A percentile compares a stretch with the other conserved stretches of the same genome.
Conservation (phyloP, 228 moss, liverwort and hornwort genomes). For the Sphagnum fallax region DNA sequence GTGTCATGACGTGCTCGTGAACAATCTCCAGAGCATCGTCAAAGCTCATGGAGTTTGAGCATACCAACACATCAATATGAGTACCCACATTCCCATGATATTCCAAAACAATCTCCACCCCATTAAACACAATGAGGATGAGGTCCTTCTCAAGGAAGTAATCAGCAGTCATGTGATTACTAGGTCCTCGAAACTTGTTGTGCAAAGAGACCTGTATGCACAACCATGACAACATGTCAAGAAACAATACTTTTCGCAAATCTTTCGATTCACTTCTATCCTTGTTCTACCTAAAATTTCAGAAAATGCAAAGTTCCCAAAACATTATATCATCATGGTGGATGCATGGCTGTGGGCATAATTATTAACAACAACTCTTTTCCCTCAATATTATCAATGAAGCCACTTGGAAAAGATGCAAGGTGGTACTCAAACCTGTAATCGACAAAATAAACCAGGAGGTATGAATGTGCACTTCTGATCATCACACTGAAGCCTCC, state of each 20-base stretch:
- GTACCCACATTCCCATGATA: neutral
- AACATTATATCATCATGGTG: too few relatives aligned
- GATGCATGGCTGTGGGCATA: too few relatives aligned
- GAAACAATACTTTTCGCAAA: too few relatives aligned
- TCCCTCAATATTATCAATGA: too few relatives aligned
- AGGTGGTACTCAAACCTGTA: neutral
- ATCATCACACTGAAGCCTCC: neutral
- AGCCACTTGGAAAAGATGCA: too few relatives aligned
- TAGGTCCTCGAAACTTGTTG: neutral
- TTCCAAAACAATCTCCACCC: conserved; percentile 1
- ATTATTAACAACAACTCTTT: too few relatives aligned
- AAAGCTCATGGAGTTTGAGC: neutral
- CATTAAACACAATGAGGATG: neutral
- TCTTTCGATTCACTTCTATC: too few relatives aligned
- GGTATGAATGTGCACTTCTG: neutral
- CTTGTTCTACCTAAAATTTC: too few relatives aligned
- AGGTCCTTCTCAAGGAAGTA: neutral
- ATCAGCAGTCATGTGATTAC: neutral
- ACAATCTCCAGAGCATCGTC: neutral
- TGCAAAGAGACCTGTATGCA: neutral
- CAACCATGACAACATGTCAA: too few relatives aligned
- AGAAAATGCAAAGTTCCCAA: too few relatives aligned
- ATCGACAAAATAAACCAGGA: neutral
- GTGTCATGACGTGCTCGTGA: neutral
- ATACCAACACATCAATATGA: neutral